These are phyloP conservation scores for Pichia sp. DNA, from an alignment of 1,139 yeast species.

Conservation along the genomic window DNA sequence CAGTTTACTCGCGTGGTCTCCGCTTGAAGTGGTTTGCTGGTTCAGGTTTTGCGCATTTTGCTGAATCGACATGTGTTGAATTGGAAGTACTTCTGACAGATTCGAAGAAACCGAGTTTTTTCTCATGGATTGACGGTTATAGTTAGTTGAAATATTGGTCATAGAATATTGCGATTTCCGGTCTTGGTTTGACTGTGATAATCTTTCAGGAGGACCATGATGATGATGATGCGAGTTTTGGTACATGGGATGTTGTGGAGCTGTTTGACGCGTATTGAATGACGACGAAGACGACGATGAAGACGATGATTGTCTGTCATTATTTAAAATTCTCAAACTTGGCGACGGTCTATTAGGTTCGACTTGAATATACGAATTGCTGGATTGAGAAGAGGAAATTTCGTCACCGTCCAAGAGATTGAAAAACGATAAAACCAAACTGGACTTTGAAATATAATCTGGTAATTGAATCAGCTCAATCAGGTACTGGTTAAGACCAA, in stretches of 20 bases:
- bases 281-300: background rate
- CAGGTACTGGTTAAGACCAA: constrained; percentile 78
- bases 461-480: constrained; percentile 71
- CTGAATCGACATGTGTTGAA: background rate
- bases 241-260: background rate
- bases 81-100: no score
- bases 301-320: constrained; percentile 1
- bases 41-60: background rate
- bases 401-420: constrained; percentile 59
- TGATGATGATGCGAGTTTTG: constrained; percentile 1
- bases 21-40: background rate
- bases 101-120: no score
- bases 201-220: background rate
- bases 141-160: background rate
- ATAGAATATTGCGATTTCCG: constrained; percentile 22
- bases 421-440: constrained; percentile 64
- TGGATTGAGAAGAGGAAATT: constrained; percentile 11
- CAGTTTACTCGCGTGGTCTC: constrained; percentile 20
- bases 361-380: constrained; percentile 10
- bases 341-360: constrained; percentile 24
- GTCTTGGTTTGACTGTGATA: constrained; percentile 26
- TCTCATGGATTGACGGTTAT: background rate
- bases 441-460: constrained; percentile 60
- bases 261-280: no score
- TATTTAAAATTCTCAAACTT: constrained; percentile 20